A percentile compares a stretch with the other conserved stretches of the same genome.
These are phyloP conservation scores for Pyrrhoderma lamaoense DNA, from an alignment of 1,284 basidiomycete genomes.

Conservation along the genomic window DNA sequence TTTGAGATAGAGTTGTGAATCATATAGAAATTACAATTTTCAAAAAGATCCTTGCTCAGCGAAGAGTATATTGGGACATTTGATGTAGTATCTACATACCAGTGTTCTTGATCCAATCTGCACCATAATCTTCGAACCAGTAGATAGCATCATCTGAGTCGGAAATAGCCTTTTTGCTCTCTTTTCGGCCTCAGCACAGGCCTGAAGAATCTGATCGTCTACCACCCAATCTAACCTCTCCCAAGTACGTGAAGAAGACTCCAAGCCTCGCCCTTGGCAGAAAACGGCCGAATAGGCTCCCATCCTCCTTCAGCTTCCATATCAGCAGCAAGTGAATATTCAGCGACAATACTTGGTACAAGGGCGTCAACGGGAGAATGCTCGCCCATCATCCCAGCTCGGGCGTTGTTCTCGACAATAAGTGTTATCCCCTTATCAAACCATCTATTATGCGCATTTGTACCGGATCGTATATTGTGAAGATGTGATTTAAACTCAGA, in stretches of 20 bases:
- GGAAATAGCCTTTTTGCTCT: constrained; percentile 57
- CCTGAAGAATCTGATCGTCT: constrained; percentile 52
- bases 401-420: constrained; percentile 79
- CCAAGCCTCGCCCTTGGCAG: not conserved
- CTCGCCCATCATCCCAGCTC: constrained; percentile 87
- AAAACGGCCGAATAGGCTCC: constrained; percentile 6
- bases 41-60: not conserved
- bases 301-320: constrained; percentile 41
- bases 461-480: constrained; percentile 65
- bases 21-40: no score
- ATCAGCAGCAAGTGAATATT: constrained; percentile 70
- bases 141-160: constrained; percentile 83
- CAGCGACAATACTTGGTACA: constrained; percentile 85
- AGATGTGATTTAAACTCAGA: constrained; percentile 69
- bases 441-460: constrained; percentile 79
- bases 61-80: not conserved
- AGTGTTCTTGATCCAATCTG: constrained; percentile 83
- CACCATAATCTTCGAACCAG: constrained; percentile 83
- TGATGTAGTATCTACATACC: no score
- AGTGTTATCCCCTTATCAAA: constrained; percentile 87
- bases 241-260: constrained; percentile 43
- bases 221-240: constrained; percentile 70
- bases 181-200: constrained; percentile 54
- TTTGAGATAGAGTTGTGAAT: no score
- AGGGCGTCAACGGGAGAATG: constrained; percentile 91